Evolutionary conservation across 495 filamentous ascomycete species (phyloP).

Genomic region (Parmelia sp.): DNA sequence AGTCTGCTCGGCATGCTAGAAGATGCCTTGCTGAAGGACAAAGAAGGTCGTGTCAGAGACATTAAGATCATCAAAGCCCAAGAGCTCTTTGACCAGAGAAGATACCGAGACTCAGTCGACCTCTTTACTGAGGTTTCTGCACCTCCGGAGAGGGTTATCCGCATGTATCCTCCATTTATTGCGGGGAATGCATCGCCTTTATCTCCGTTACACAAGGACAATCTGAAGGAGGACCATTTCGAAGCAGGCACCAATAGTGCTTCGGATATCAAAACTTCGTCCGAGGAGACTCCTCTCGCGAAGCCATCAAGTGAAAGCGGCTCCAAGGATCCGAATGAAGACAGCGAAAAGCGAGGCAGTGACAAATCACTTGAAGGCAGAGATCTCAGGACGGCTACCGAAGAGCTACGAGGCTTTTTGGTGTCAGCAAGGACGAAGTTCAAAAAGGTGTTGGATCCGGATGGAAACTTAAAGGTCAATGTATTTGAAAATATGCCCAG

Average conservation of each 20-base stretch:
- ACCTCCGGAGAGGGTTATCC: conserved; percentile 82
- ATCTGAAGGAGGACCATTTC: not conserved
- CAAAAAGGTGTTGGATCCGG: conserved; percentile 72
- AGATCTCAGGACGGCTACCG: conserved; percentile 71
- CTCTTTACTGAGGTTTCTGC: conserved; percentile 85
- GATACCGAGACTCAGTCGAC: conserved; percentile 84
- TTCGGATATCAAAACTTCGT: not conserved
- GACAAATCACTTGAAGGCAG: conserved; percentile 61
- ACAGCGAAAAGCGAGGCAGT: conserved; percentile 27
- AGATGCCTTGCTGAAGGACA: conserved; percentile 81
- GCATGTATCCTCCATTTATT: conserved; percentile 74
- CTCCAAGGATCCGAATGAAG: conserved; percentile 21
- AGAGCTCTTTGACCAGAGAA: conserved; percentile 68
- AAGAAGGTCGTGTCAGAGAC: conserved; percentile 68
- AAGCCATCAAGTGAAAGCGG: conserved; percentile 18
- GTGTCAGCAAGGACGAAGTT: conserved; percentile 75
- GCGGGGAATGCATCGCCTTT: conserved; percentile 68
- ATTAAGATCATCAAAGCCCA: conserved; percentile 89
- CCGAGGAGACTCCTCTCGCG: not conserved
- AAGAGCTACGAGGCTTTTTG: conserved; percentile 76
- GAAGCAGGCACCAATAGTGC: not conserved
- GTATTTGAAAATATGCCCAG: conserved; percentile 45
- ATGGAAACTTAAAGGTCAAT: conserved; percentile 62
- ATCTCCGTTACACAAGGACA: conserved; percentile 25
- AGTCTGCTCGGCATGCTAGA: conserved; percentile 84